These are phyloP conservation scores for Ajuga reptans DNA, from an alignment of 305 asterid species.

Conservation along the genomic window DNA sequence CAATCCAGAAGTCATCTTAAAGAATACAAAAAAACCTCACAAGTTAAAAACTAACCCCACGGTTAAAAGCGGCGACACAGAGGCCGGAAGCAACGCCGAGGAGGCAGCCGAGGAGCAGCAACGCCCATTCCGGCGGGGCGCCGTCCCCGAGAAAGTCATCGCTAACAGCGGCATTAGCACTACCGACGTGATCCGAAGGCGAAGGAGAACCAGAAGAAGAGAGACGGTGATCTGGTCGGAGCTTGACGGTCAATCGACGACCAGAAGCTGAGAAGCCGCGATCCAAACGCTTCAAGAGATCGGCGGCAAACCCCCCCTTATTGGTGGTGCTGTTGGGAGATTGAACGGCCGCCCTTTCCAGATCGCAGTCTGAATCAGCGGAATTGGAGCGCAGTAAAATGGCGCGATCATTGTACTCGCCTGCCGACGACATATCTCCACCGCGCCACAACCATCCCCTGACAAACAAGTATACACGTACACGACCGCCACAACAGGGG, in stretches of 20 bases:
- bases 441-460: slow-evolving; percentile 15
- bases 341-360: slow-evolving; percentile 47
- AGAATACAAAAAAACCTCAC: background rate
- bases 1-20: background rate
- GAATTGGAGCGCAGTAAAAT: slow-evolving; percentile 49
- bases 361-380: slow-evolving; percentile 52
- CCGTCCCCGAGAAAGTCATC: slow-evolving; percentile 64
- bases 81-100: slow-evolving; percentile 94
- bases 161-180: slow-evolving; percentile 23
- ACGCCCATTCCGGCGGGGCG: slow-evolving; percentile 98
- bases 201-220: slow-evolving; percentile 37
- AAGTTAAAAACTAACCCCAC: slow-evolving; percentile 61
- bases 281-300: slow-evolving; percentile 76
- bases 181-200: slow-evolving; percentile 34
- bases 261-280: slow-evolving; percentile 64
- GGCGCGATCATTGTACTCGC: slow-evolving; percentile 49
- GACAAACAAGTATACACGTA: background rate
- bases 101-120: slow-evolving; percentile 83
- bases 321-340: slow-evolving; percentile 35
- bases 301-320: slow-evolving; percentile 41
- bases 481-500: slow-evolving; percentile 11
- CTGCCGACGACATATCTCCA: slow-evolving; percentile 45
- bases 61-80: slow-evolving; percentile 81
- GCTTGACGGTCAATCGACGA: slow-evolving; percentile 47
- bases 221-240: slow-evolving; percentile 35